Percentiles rank a stretch among this genome's conserved stretches.
phyloP scores from a whole-genome alignment of 164 flowering plant species.

The Vitis labrusca region DNA sequence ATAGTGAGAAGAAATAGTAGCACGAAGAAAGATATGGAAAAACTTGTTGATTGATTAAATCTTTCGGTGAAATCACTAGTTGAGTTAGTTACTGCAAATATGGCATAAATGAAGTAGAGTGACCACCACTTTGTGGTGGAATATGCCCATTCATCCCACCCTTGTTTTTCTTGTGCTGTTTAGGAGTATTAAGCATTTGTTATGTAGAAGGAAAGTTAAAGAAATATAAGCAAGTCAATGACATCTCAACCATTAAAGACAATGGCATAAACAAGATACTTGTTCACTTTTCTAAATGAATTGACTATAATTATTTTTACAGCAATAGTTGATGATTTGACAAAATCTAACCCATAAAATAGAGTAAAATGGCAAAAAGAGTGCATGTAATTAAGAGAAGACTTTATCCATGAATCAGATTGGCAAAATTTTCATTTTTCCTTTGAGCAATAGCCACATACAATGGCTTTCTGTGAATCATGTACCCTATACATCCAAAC shows the following conservation, averaged over 20 bases:
- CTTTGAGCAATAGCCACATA: too few relatives aligned
- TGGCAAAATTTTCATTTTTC: too few relatives aligned
- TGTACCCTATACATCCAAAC: too few relatives aligned
- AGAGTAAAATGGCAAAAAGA: neutral
- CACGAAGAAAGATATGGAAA: slow-evolving; percentile 3
- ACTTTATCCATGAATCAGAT: neutral
- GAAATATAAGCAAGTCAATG: neutral
- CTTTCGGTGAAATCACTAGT: slow-evolving; percentile 32
- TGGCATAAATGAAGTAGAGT: slow-evolving; percentile 34
- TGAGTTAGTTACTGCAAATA: slow-evolving; percentile 39
- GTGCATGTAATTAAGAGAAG: neutral
- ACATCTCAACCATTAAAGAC: neutral
- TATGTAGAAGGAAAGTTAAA: slow-evolving; percentile 26
- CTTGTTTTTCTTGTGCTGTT: slow-evolving; percentile 57
- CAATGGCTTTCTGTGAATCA: too few relatives aligned
- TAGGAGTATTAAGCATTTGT: slow-evolving; percentile 36
- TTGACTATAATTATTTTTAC: neutral
- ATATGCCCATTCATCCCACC: slow-evolving; percentile 57
- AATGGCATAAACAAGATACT: neutral
- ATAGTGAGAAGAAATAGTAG: neutral
- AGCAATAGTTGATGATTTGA: neutral
- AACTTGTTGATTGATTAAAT: slow-evolving; percentile 60
- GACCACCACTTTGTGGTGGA: slow-evolving; percentile 39
- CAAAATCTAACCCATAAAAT: neutral
- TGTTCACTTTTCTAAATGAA: neutral